Base-by-base conservation (phyloP, 371 early-diverging fungal genomes). In the Mucor saturninus region DNA sequence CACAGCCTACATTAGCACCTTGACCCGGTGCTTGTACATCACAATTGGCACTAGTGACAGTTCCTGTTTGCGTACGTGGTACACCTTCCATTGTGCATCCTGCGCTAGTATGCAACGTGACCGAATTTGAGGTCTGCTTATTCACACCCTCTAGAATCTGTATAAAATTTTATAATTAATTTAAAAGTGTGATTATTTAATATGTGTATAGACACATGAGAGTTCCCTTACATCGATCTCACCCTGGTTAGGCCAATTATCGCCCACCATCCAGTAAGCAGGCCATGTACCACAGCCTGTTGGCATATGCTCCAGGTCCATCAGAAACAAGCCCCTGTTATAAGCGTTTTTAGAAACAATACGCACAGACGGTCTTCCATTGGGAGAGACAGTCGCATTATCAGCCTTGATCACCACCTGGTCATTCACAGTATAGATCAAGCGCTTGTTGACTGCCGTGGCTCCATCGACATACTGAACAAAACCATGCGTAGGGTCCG, bases 401-500 rank as follows among this genome's bases (percentile, higher is more conserved):
- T 68, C 70, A n/a, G 71, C 49, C 29, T 49, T 53, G 37, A 67
- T 57, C 21, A 62, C 54, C 5, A 49, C 45, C 21, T 61, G 64
- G 32, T 40, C 42, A 15, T 62, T 56, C 50, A 64, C 60, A 15
- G 40, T 55, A 28, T 40, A 71, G 14, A 56, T 42, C 56, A 64
- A 51, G 26, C 26, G 15, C 30, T 29, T 28, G 11, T 50, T 14
- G 11, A 53, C 43, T 6, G 82, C 84, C 4, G 56, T 67, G 1
- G 46, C 15, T n/a, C 64, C 39, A 43, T 72, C 61, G 3, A 80
- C 68, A 30, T 83, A 83, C 26, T 78, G 30, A 5, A 83, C 83
- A 45, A 67, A 60, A 3, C 84, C 82, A 40, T 82, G 68, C 14
- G 80, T 78, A n/a, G 82, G 82, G 31, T 84, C 84, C 4, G 68